Base-by-base conservation (phyloP, 306 rosid species). In the Fragaria nilgerrensis region DNA sequence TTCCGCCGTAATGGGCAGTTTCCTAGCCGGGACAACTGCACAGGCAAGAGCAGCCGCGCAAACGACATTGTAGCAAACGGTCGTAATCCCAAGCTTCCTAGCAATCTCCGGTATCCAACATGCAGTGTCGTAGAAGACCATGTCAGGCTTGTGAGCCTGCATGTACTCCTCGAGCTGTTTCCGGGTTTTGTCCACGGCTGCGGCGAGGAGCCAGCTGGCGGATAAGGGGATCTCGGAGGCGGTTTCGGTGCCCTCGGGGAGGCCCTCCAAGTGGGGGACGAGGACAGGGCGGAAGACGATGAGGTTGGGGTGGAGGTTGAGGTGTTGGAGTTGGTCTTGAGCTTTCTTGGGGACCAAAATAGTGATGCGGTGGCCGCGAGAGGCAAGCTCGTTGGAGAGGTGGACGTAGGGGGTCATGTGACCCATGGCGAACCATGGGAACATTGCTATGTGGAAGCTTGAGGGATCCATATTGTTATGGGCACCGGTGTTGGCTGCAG, bases 351-450 rank as follows among this genome's bases (percentile, higher is more conserved):
- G 90, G 0, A 79, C 37, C 37, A 90, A n/a, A 56, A 74, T 71
- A 1, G 86, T 56, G 81, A 83, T 44, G 71, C 3, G 50, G 23
- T 86, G 85, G 64, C 88, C 88, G 52, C 83, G 81, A 15, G 84
- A 63, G 36, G 90, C 92, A 5, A 90, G 76, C 72, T 90, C 81
- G 76, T 87, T 90, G 3, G 89, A 37, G 11, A 90, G 84, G 55
- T 90, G 86, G 44, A 86, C 73, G 32, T 37, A 84, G 1, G 94
- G 89, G 6, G 86, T 90, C 77, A 90, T 84, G 66, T 90, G 94
- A 9, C 92, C 90, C 0, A 64, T 78, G 23, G 92, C 92, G 12
- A 86, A 69, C 92, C 94, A 90, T 78, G 92, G 90, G 29, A 84
- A 55, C 90, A 88, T 86, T 4, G 77, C 72, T 9, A 84, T 43